Conservation (phyloP, 2,329 filamentous ascomycete genomes). For the Cladophialophora bantiana region DNA sequence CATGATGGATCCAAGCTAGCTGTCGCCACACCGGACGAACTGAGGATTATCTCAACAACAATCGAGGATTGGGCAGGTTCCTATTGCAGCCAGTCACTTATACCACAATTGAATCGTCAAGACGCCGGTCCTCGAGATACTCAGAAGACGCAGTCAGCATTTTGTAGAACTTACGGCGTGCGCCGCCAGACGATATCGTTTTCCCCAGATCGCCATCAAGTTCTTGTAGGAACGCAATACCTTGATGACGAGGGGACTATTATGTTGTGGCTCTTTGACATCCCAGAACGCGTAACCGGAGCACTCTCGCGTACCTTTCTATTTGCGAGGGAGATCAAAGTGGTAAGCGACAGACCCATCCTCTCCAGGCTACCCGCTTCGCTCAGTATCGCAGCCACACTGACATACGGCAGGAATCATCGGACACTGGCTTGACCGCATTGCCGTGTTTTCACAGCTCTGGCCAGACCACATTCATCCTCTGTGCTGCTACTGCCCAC, state of each 20-base stretch:
- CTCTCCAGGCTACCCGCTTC: neutral
- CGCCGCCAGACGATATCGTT: conserved; percentile 5
- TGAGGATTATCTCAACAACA: conserved; percentile 4
- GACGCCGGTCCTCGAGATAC: neutral
- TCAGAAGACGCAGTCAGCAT: neutral
- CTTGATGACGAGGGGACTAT: conserved; percentile 2
- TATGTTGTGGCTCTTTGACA: conserved; percentile 7
- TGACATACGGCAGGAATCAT: neutral
- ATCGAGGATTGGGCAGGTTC: neutral
- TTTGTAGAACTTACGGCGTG: neutral
- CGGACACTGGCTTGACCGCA: conserved; percentile 7
- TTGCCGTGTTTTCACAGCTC: conserved; percentile 5
- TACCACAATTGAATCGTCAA: neutral
- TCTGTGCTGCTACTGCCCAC: conserved; percentile 6
- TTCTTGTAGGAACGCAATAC: conserved; percentile 9
- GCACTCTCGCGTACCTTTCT: neutral
- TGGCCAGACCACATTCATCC: conserved; percentile 7
- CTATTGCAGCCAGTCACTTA: neutral
- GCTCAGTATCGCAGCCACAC: neutral
- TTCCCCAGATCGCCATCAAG: neutral
- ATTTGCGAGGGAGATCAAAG: neutral
- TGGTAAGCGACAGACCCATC: neutral
- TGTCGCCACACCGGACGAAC: conserved; percentile 4
- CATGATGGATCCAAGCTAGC: conserved; percentile 9
- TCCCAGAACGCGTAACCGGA: neutral